phyloP scores from a whole-genome alignment of 31 red algal species.

The Porphyra umbilicalis region DNA sequence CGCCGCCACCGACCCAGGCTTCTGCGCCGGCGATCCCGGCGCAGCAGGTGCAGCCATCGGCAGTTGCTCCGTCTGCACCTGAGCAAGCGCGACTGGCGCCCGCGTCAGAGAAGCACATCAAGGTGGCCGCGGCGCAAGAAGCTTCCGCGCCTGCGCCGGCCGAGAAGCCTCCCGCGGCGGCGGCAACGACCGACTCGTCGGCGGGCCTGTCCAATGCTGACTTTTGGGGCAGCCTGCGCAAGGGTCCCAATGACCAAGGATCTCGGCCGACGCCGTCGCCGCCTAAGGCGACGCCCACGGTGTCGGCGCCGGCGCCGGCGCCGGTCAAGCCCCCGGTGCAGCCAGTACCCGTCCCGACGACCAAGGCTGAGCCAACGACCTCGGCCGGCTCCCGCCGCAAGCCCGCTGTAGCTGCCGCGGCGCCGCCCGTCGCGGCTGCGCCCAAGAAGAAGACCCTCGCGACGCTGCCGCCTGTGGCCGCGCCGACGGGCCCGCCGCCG shows the following conservation, averaged over 20 bases:
- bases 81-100: too few species aligned
- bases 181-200: neutral
- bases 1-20: neutral
- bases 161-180: neutral
- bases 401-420: neutral
- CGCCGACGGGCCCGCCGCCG: neutral
- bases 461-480: neutral
- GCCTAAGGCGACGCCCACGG: neutral
- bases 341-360: too few species aligned
- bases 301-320: neutral
- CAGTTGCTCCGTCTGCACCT: neutral
- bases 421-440: neutral
- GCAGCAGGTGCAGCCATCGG: neutral
- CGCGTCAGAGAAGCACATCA: neutral
- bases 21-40: neutral
- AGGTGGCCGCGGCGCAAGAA: neutral
- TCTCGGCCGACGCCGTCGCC: neutral
- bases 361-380: neutral
- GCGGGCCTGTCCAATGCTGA: neutral
- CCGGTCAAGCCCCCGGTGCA: too few species aligned
- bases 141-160: neutral
- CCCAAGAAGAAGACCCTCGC: neutral
- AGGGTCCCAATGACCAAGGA: neutral
- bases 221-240: neutral
- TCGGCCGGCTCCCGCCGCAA: neutral